These are phyloP conservation scores for Phylloporus rhodoxanthus DNA, from an alignment of 768 basidiomycete species.

Conservation along the genomic window DNA sequence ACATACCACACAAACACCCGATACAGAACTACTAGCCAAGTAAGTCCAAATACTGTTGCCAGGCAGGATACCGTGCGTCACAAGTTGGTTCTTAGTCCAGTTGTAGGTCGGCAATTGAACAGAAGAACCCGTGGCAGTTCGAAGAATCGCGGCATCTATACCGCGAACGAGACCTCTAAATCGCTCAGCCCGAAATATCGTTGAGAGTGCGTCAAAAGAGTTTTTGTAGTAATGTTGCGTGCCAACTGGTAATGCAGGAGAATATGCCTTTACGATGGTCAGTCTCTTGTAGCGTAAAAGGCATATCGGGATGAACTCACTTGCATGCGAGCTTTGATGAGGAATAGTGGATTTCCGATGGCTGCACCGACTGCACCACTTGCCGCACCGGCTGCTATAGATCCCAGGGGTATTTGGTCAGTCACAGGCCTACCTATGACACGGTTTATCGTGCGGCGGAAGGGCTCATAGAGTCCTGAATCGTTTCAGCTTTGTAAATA, in stretches of 20 bases:
- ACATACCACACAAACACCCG: constrained; percentile 87
- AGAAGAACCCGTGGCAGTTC: constrained; percentile 93
- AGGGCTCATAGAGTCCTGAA: constrained; percentile 94
- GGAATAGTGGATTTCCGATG: constrained; percentile 85
- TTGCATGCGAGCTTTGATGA: constrained; percentile 98
- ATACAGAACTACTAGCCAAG: constrained; percentile 80
- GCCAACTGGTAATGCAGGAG: constrained; percentile 89
- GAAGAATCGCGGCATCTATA: constrained; percentile 86
- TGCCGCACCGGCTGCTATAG: constrained; percentile 78
- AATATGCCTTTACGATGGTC: constrained; percentile 64
- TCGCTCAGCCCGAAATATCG: constrained; percentile 75
- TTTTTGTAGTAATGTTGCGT: constrained; percentile 89
- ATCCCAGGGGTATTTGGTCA: constrained; percentile 69
- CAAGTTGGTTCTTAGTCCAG: constrained; percentile 79
- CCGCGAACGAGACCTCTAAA: constrained; percentile 80
- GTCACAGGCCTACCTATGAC: constrained; percentile 56
- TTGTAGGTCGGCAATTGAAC: constrained; percentile 97
- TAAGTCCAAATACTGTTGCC: constrained; percentile 83
- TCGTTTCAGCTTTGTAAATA: constrained; percentile 10
- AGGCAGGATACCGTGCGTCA: constrained; percentile 59
- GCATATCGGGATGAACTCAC: constrained; percentile 28
- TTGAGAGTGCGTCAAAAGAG: constrained; percentile 73
- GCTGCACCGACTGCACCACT: constrained; percentile 87
- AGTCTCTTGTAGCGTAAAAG: neutral
- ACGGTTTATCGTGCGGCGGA: constrained; percentile 66